Evolutionary conservation across 768 basidiomycete species (phyloP).

Genomic region (Kwoniella sp.): DNA sequence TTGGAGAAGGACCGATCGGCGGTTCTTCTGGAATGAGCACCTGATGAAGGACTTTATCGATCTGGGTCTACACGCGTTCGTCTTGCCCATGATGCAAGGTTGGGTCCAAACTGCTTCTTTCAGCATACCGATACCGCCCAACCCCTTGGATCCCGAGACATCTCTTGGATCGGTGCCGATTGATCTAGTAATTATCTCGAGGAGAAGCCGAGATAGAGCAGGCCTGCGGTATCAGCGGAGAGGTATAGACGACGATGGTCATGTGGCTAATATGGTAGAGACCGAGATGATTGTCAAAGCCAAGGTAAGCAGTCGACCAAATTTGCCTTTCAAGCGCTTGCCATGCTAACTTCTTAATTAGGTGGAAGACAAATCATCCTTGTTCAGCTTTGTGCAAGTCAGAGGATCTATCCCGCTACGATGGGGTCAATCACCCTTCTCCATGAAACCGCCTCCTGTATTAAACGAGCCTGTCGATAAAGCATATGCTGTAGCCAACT

Average conservation of each 20-base stretch:
- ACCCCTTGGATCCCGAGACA: conserved; percentile 30
- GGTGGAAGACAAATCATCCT: conserved; percentile 73
- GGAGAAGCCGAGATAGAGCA: conserved; percentile 83
- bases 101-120: conserved; percentile 78
- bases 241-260: conserved; percentile 87
- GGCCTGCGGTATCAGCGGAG: conserved; percentile 92
- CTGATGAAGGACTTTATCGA: conserved; percentile 82
- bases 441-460: conserved; percentile 82
- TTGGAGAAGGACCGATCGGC: conserved; percentile 84
- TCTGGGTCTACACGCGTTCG: conserved; percentile 81
- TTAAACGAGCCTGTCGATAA: conserved; percentile 75
- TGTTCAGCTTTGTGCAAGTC: conserved; percentile 86
- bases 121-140: conserved; percentile 57
- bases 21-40: conserved; percentile 97
- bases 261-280: conserved; percentile 69
- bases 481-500: conserved; percentile 68
- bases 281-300: conserved; percentile 86
- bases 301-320: conserved; percentile 61
- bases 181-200: conserved; percentile 79
- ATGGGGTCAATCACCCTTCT: conserved; percentile 86
- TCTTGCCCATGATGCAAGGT: conserved; percentile 91
- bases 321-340: neutral
- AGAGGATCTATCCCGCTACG: conserved; percentile 92
- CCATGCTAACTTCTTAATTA: conserved; percentile 50
- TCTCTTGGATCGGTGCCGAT: conserved; percentile 57